These are phyloP conservation scores for Penicillium antarcticum DNA, from an alignment of 495 filamentous ascomycete species.

Conservation along the genomic window DNA sequence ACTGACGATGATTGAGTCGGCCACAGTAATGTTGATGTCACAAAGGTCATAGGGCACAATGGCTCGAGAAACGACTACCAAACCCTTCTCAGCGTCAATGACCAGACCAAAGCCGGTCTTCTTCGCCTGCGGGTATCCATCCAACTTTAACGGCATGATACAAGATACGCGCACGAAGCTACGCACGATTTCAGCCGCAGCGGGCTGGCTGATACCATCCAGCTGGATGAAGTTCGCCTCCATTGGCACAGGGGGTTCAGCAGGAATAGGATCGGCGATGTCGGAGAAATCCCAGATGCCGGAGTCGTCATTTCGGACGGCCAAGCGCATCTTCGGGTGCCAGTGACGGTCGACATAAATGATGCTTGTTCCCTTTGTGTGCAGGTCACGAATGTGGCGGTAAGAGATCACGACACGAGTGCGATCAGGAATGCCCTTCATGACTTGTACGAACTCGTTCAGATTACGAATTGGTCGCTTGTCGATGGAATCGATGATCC, in stretches of 20 bases:
- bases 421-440: conserved; percentile 83
- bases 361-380: conserved; percentile 90
- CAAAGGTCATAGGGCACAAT: conserved; percentile 95
- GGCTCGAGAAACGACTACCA: conserved; percentile 89
- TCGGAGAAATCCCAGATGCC: conserved; percentile 95
- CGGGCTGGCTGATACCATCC: conserved; percentile 83
- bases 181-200: conserved; percentile 84
- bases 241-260: conserved; percentile 63
- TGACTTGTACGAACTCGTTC: conserved; percentile 84
- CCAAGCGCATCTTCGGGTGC: conserved; percentile 89
- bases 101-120: conserved; percentile 96
- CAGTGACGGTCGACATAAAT: conserved; percentile 93
- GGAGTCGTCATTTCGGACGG: conserved; percentile 83
- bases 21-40: conserved; percentile 91
- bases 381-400: conserved; percentile 90
- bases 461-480: conserved; percentile 85
- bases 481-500: conserved; percentile 90
- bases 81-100: conserved; percentile 90
- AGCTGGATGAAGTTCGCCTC: conserved; percentile 88
- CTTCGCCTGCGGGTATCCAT: conserved; percentile 87
- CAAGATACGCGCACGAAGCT: conserved; percentile 94
- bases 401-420: conserved; percentile 90
- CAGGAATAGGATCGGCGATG: conserved; percentile 74
- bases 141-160: conserved; percentile 89
- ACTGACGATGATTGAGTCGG: conserved; percentile 89